Evolutionary conservation across 2,329 filamentous ascomycete genomes (phyloP), one percentile per base, ranked within the genome.

Genomic region (Fusarium pininemorale): DNA sequence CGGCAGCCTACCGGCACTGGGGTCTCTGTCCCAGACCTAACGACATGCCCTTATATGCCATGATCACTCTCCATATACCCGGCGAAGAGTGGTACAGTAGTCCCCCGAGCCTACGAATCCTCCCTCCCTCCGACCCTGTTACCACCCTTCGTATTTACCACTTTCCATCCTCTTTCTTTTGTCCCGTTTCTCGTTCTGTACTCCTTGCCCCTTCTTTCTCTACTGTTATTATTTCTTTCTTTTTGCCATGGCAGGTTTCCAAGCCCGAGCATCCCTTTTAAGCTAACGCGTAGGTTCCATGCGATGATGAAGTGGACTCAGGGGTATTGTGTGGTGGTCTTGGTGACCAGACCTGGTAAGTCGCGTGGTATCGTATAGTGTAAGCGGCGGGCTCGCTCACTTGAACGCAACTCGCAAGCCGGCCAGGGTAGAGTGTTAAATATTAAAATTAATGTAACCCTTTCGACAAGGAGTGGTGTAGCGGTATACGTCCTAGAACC

Each of bases 401-500:
- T 12, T 30, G 24, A 37, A 20, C 54, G 9, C 9, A 35, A 32
- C 20, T 37, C 12, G 14, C 13, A 30, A 7, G 20, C 3, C 12
- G 22, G 42, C 8, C 15, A 47, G 16, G 20, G 38, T n/a, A 58
- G 51, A 28, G 35, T 32, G 14, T 51, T 26, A 45, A 38, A 38
- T 61, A 32, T 42, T 20, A 64, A n/a, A 51, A 42, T 44, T 9
- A 26, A 7, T n/a, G 5, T 32, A 38, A 4, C n/a, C 30, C 45
- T 44, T 16, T 30, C 15, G 22, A 26, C 22, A 26, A 51, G 47
- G 56, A 65, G 56, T 63, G 62, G 62, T 65, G 56, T 26, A 65
- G 56, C 16, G 62, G 62, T 45, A 65, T 63, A 26, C 24, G 14
- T 50, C 55, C 62, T 64, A 51, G 24, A 61, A 64, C 38, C 55